A percentile compares a stretch with the other conserved stretches of the same genome.
These are phyloP conservation scores for Colletotrichum cordylinicola DNA, from an alignment of 2,329 filamentous ascomycete species.

Conservation along the genomic window DNA sequence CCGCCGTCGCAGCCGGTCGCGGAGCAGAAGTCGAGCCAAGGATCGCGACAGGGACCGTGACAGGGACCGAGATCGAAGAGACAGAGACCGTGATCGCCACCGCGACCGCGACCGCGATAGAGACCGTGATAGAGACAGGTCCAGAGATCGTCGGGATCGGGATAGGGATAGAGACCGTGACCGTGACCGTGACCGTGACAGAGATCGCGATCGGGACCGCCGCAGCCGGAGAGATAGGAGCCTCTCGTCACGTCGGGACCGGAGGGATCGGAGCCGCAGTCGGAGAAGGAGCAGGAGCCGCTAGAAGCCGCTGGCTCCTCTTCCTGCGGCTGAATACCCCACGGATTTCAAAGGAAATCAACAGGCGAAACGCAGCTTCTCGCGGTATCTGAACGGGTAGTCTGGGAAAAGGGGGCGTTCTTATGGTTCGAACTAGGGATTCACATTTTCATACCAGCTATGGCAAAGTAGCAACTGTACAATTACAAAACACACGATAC, in stretches of 20 bases:
- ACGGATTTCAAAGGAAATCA: not conserved
- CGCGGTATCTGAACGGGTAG: not conserved
- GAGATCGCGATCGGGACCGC: not conserved
- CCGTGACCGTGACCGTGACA: constrained; percentile 10
- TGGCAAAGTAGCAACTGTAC: not conserved
- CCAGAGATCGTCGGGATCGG: constrained; percentile 13
- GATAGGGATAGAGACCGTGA: constrained; percentile 15
- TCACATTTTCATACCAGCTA: not conserved
- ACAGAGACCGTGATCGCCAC: constrained; percentile 27
- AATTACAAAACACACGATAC: not conserved
- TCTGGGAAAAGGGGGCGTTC: not conserved
- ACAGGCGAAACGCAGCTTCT: not conserved
- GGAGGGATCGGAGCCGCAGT: not conserved
- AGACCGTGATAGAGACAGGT: constrained; percentile 29
- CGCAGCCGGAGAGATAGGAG: not conserved
- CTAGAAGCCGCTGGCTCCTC: not conserved
- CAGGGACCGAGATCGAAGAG: constrained; percentile 29
- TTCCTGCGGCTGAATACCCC: not conserved
- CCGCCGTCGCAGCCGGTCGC: constrained; percentile 39
- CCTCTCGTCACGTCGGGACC: not conserved
- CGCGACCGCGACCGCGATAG: constrained; percentile 37
- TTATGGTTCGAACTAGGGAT: not conserved
- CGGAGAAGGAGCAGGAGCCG: constrained; percentile 14
- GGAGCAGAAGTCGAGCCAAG: constrained; percentile 39
- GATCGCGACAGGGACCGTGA: constrained; percentile 35